Conservation (phyloP, 148 eudicot genomes). For the Camellia japonica region DNA sequence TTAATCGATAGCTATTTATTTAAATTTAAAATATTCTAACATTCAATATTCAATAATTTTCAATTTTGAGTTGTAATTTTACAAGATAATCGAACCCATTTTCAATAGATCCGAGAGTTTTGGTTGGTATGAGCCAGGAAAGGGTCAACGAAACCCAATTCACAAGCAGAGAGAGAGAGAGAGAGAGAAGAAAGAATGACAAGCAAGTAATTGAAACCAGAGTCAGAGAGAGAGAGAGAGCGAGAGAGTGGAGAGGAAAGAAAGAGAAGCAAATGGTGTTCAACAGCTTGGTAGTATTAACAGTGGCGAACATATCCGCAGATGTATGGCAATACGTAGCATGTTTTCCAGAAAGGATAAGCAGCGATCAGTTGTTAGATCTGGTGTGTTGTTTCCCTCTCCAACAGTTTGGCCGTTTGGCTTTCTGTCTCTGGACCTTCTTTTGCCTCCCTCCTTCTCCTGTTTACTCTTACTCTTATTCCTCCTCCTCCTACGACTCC, state of each 20-base stretch:
- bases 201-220: neutral
- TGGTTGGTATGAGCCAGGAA: no score
- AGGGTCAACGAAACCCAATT: no score
- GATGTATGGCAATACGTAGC: slow-evolving; percentile 35
- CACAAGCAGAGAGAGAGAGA: neutral
- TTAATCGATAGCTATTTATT: no score
- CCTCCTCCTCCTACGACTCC: slow-evolving; percentile 11
- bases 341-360: slow-evolving; percentile 27
- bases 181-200: neutral
- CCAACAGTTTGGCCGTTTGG: slow-evolving; percentile 31
- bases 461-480: neutral
- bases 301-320: slow-evolving; percentile 35
- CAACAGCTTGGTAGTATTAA: slow-evolving; percentile 17
- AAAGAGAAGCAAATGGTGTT: slow-evolving; percentile 24
- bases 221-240: no score
- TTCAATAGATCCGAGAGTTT: no score
- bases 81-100: no score
- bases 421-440: slow-evolving; percentile 35
- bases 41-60: no score
- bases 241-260: neutral
- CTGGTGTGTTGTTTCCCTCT: slow-evolving; percentile 40
- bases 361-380: slow-evolving; percentile 29
- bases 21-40: no score
- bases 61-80: no score
- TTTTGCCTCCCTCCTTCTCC: slow-evolving; percentile 35